Percentiles rank a stretch among this genome's conserved stretches.
Conservation (phyloP, 2,329 filamentous ascomycete species). For the Aotearoamyces nothofagi region DNA sequence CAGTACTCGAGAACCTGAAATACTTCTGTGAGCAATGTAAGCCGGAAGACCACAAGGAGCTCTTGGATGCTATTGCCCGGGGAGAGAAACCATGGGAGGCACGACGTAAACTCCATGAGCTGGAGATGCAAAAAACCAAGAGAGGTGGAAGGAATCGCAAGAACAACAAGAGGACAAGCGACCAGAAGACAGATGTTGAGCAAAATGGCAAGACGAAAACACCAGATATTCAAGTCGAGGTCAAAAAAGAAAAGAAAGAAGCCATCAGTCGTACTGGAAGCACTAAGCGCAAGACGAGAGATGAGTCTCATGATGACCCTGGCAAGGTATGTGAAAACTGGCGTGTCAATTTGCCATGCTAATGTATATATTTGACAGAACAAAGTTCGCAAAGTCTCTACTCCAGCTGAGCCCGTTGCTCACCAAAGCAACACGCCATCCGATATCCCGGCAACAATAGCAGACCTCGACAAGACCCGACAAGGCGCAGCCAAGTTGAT, state of each 20-base stretch:
- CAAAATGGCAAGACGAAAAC: slow-evolving; percentile 20
- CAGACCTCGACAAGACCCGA: slow-evolving; percentile 45
- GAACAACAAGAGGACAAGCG: slow-evolving; percentile 50
- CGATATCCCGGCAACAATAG: slow-evolving; percentile 34
- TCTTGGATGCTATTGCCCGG: slow-evolving; percentile 61
- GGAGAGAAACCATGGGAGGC: slow-evolving; percentile 83
- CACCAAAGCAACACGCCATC: slow-evolving; percentile 5
- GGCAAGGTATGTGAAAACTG: slow-evolving; percentile 28
- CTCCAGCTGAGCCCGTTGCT: slow-evolving; percentile 21
- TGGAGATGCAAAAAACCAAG: slow-evolving; percentile 41
- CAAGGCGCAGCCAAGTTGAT: slow-evolving; percentile 56
- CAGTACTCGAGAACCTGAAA: slow-evolving; percentile 25
- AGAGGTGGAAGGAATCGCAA: slow-evolving; percentile 39
- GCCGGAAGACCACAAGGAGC: slow-evolving; percentile 67
- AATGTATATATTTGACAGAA: slow-evolving; percentile 28
- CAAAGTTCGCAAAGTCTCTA: slow-evolving; percentile 40
- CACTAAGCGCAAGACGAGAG: slow-evolving; percentile 41
- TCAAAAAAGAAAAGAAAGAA: slow-evolving; percentile 28
- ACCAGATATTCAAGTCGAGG: slow-evolving; percentile 7
- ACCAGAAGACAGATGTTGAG: slow-evolving; percentile 32
- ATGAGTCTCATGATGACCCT: slow-evolving; percentile 37
- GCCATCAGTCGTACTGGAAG: slow-evolving; percentile 22
- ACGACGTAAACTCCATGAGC: slow-evolving; percentile 45
- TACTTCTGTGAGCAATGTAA: slow-evolving; percentile 90
- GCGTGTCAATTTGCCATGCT: no score